Evolutionary conservation across 495 filamentous ascomycete species (phyloP), one percentile per base, ranked within the genome.

Genomic region (Parmelia sp.): DNA sequence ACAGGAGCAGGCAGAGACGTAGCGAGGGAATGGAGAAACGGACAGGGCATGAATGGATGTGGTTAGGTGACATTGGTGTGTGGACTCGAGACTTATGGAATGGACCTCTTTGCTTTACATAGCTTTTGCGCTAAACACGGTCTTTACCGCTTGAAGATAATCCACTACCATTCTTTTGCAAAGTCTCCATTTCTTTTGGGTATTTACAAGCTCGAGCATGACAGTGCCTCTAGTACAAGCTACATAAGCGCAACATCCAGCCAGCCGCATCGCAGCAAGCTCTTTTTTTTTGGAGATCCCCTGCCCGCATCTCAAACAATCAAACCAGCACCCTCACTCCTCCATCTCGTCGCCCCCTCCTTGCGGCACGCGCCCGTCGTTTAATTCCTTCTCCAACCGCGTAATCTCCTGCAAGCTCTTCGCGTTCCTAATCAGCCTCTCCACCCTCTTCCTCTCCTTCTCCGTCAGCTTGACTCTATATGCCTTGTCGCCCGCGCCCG

Each of bases 351-450:
- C 86, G 77, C 84, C 84, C 39, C 71, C 81, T 66, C 80, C 90
- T 31, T 81, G 79, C 21, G 91, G 90, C 72, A 97, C 81, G 73
- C 88, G 76, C 5, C 94, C 94, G 75, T 97, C 92, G 64, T 88
- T 87, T 61, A 97, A 76, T 73, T 90, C 90, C 77, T 88, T 89
- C 80, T 96, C 91, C 71, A 96, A 70, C 61, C 85, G 75, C 27
- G 88, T 84, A 68, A 96, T 91, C 77, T 94, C 91, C 71, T 90
- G 86, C 72, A 97, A 69, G 71, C 88, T 94, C 75, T 88, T 90
- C 7, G 95, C 94, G 66, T 89, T 86, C 72, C 82, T 83, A 70
- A 96, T 94, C 80, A 90, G 76, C 70, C 84, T 83, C 76, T 85
- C 83, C 14, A 92, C 83, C 19, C 77, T 81, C 79, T 88, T 87